Evolutionary conservation across 352 stramenopile species (phyloP).

Genomic region (Pythium rhizo-oryzae): DNA sequence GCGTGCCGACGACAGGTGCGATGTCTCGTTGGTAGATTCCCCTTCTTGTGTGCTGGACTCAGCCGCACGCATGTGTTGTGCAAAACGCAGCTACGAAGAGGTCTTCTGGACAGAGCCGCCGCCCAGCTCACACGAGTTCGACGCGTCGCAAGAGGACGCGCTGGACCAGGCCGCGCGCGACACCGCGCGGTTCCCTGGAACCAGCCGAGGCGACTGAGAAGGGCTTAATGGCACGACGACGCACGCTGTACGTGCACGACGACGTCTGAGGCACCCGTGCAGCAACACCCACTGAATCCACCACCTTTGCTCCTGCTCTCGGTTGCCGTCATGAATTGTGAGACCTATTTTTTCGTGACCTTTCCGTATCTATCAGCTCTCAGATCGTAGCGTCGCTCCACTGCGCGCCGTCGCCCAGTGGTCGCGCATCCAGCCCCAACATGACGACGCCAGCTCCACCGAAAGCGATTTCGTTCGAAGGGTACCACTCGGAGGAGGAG

Average conservation of each 20-base stretch:
- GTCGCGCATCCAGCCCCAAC: background rate
- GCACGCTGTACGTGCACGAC: too few relatives aligned
- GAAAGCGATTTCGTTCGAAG: slow-evolving; percentile 56
- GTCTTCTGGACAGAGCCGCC: slow-evolving; percentile 25
- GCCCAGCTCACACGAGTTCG: background rate
- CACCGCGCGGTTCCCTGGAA: background rate
- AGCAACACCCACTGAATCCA: too few relatives aligned
- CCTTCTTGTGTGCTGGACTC: background rate
- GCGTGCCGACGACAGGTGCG: slow-evolving; percentile 13
- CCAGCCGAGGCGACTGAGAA: too few relatives aligned
- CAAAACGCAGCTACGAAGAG: slow-evolving; percentile 10
- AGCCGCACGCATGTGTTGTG: too few relatives aligned
- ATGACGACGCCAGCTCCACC: slow-evolving; percentile 5
- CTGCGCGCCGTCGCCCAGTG: background rate
- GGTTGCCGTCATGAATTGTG: background rate
- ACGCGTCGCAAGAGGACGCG: background rate
- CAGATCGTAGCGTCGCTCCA: too few relatives aligned
- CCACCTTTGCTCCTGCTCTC: too few relatives aligned
- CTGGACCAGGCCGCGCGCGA: background rate
- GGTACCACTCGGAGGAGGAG: slow-evolving; percentile 59
- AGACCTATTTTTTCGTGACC: background rate
- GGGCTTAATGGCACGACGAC: too few relatives aligned
- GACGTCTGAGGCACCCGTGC: too few relatives aligned
- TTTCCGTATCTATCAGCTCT: background rate
- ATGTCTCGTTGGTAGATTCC: background rate